phyloP scores from a whole-genome alignment of 225 moss, liverwort and hornwort genomes.

The Neckera pumila region DNA sequence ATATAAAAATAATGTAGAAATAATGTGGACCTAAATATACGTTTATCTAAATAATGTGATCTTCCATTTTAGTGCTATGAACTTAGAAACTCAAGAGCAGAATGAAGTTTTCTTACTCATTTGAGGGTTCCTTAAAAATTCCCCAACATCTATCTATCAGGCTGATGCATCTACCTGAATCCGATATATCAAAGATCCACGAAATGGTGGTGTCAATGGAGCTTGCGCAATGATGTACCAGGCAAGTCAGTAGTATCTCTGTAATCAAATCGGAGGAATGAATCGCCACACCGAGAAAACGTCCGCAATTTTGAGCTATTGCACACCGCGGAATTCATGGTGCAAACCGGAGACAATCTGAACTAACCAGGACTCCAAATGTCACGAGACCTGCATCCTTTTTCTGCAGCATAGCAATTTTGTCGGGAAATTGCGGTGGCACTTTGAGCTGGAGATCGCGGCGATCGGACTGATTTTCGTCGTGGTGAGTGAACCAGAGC shows the following conservation, averaged over 20 bases:
- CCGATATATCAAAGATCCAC: neutral
- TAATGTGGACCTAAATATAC: neutral
- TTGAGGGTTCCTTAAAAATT: neutral
- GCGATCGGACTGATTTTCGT: neutral
- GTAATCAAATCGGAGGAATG: neutral
- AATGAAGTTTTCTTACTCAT: neutral
- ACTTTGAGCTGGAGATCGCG: neutral
- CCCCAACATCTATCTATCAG: neutral
- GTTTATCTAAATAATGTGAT: neutral
- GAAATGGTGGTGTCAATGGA: neutral
- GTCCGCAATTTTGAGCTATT: neutral
- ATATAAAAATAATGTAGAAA: neutral
- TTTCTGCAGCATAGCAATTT: neutral
- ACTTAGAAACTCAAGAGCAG: neutral
- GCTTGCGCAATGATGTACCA: neutral
- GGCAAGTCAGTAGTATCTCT: neutral
- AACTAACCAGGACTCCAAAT: neutral
- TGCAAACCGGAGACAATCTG: neutral
- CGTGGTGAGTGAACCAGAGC: neutral
- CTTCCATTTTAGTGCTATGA: too few relatives aligned
- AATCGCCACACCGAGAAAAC: neutral
- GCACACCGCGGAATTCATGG: neutral
- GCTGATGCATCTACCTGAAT: neutral
- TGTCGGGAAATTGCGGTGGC: neutral
- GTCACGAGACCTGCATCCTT: too few relatives aligned